Base-by-base conservation (phyloP, 2,329 filamentous ascomycete species). In the Botryotinia calthae region DNA sequence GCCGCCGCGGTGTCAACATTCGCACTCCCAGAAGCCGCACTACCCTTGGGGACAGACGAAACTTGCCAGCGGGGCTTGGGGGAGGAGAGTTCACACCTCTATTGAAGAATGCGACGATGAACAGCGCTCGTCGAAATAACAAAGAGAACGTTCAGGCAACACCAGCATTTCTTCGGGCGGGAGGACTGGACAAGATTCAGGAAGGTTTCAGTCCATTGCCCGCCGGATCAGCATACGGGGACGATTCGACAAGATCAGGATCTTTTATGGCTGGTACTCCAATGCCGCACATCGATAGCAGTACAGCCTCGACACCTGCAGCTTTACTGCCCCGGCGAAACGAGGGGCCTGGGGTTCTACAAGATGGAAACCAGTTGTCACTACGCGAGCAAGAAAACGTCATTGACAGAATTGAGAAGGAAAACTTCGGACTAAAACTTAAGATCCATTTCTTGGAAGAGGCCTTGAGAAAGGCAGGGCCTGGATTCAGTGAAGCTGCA, bases 371-470 rank as follows among this genome's bases (percentile, higher is more conserved):
- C 78, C 91, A 97, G 80, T 87, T 98, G 77, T 97, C 96, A 1
- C 83, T 99, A 73, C 91, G 94, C 74, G 96, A 99, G 81, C 96
- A 99, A 82, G 96, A 98, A 82, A 94, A 94, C 77, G 92, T 96
- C 77, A 95, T 99, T 78, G 93, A 98, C 83, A 93, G 93, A 80
- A 95, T 99, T 78, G 94, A 98, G 81, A 99, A 99, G 84, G 96
- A 98, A 80, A 99, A 99, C 80, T 99, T 98, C 81, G 94, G 94
- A 37, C 86, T 99, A 71, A 98, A 98, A 82, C 87, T 98, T 78
- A 98, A 97, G 82, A 97, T 98, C 70, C 94, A 98, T 82, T 99
- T 97, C 81, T 87, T 99, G 72, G 94, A 99, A 81, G 94, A 98
- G 78, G 93, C 93, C 22, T 84, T 99, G 67, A 89, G 91, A 70